Evolutionary conservation across 2,329 filamentous ascomycete species (phyloP).

Genomic region (Aspergillus ibericus): DNA sequence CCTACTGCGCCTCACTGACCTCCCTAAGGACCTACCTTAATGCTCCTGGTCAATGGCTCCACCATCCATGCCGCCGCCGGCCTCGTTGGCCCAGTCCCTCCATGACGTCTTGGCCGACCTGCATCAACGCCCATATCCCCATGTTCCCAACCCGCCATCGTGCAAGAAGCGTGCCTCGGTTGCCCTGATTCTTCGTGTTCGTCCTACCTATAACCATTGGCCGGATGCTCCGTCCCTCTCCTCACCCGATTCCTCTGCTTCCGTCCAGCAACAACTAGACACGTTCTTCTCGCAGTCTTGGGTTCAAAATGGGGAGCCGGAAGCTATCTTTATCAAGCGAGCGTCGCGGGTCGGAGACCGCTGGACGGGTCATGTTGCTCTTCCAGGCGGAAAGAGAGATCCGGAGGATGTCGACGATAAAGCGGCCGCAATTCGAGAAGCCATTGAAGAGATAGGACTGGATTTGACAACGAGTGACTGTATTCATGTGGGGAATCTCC

Average conservation of each 20-base stretch:
- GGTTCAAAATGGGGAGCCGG: conserved; percentile 65
- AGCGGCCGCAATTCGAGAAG: conserved; percentile 63
- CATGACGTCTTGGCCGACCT: conserved; percentile 35
- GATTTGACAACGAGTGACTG: conserved; percentile 54
- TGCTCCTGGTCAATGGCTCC: background rate
- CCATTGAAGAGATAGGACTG: conserved; percentile 66
- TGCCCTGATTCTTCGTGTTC: conserved; percentile 63
- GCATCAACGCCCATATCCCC: conserved; percentile 41
- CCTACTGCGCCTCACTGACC: background rate
- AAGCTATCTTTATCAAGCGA: conserved; percentile 71
- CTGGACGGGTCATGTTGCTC: conserved; percentile 68
- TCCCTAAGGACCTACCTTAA: background rate
- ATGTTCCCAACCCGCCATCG: conserved; percentile 47
- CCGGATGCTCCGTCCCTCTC: conserved; percentile 35
- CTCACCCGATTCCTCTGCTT: conserved; percentile 23
- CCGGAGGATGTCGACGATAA: conserved; percentile 63
- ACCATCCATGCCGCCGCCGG: conserved; percentile 4
- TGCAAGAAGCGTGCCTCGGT: conserved; percentile 65
- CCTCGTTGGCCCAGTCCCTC: conserved; percentile 28
- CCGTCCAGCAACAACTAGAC: conserved; percentile 46
- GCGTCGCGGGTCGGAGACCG: conserved; percentile 64
- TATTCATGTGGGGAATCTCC: conserved; percentile 60
- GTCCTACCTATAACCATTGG: conserved; percentile 58
- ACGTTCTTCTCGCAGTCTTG: conserved; percentile 64
- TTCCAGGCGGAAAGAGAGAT: conserved; percentile 68